phyloP scores from a whole-genome alignment of 2,329 filamentous ascomycete species.

The Colletotrichum limetticola region DNA sequence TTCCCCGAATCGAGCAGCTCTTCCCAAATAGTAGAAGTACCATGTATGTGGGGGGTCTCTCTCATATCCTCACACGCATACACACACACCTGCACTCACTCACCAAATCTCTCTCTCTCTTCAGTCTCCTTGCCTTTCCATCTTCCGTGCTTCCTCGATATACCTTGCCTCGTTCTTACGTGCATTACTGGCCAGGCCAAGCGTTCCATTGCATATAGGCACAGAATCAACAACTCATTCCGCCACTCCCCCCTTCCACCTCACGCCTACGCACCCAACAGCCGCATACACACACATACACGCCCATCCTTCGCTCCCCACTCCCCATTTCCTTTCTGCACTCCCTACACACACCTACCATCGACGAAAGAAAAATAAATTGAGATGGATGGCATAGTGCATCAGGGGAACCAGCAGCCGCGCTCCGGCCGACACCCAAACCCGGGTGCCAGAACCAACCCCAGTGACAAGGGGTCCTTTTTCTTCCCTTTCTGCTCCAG shows the following conservation, averaged over 20 bases:
- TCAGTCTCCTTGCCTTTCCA: too few relatives aligned
- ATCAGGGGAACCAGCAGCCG: conserved; percentile 5
- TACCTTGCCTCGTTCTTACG: background rate
- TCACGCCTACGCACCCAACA: too few relatives aligned
- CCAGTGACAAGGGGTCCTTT: background rate
- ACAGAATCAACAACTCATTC: background rate
- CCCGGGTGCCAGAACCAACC: too few relatives aligned
- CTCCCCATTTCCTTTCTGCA: background rate
- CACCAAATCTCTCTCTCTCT: too few relatives aligned
- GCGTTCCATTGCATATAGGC: background rate
- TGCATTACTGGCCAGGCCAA: background rate
- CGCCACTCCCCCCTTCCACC: background rate
- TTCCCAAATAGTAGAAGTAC: background rate
- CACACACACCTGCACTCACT: too few relatives aligned
- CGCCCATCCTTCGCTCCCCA: background rate
- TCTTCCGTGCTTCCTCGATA: too few relatives aligned
- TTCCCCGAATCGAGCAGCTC: background rate
- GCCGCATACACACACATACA: background rate
- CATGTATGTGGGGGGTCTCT: conserved; percentile 2
- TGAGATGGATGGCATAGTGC: background rate
- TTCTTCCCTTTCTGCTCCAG: background rate
- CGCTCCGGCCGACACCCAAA: background rate
- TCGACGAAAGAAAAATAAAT: background rate
- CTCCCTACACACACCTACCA: background rate
- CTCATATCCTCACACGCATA: too few relatives aligned